Conservation (phyloP, 345 rosid genomes). For the Cardamine chenopodiifolia region DNA sequence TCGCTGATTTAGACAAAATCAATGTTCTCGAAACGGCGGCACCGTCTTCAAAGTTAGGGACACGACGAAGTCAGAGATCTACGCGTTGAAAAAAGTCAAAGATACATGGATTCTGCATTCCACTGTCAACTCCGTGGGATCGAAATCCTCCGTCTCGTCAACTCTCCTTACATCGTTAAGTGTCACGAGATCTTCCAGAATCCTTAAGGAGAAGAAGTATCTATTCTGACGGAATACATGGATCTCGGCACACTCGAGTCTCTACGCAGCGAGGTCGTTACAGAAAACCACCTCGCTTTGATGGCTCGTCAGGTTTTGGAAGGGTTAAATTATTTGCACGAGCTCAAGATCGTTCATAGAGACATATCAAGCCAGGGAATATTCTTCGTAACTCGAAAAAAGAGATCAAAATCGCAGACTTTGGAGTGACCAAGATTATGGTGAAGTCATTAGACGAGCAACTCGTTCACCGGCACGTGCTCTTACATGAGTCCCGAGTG, state of each 20-base stretch:
- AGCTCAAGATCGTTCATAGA: conserved; percentile 69
- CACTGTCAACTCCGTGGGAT: conserved; percentile 67
- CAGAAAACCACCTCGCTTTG: conserved; percentile 52
- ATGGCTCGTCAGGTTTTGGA: conserved; percentile 64
- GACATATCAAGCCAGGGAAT: conserved; percentile 83
- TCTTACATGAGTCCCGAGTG: conserved; percentile 94
- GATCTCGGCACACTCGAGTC: conserved; percentile 68
- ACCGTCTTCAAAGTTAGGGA: conserved; percentile 74
- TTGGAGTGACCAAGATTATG: conserved; percentile 83
- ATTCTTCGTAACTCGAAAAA: conserved; percentile 55
- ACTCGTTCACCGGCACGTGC: conserved; percentile 80
- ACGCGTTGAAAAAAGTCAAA: conserved; percentile 66
- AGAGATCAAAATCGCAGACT: conserved; percentile 82
- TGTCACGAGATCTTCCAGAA: conserved; percentile 61
- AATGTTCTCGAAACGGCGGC: conserved; percentile 76
- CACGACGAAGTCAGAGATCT: conserved; percentile 53
- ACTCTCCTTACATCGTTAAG: conserved; percentile 61
- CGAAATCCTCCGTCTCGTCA: conserved; percentile 72
- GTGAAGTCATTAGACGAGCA: conserved; percentile 64
- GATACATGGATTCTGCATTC: conserved; percentile 52
- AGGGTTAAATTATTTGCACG: conserved; percentile 67
- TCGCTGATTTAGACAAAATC: conserved; percentile 60
- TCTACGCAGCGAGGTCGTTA: conserved; percentile 44
- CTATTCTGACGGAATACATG: conserved; percentile 76
- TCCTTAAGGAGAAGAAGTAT: conserved; percentile 58